Base-by-base conservation (phyloP, 805 yeast genomes). In the Saccharomycopsis vini region DNA sequence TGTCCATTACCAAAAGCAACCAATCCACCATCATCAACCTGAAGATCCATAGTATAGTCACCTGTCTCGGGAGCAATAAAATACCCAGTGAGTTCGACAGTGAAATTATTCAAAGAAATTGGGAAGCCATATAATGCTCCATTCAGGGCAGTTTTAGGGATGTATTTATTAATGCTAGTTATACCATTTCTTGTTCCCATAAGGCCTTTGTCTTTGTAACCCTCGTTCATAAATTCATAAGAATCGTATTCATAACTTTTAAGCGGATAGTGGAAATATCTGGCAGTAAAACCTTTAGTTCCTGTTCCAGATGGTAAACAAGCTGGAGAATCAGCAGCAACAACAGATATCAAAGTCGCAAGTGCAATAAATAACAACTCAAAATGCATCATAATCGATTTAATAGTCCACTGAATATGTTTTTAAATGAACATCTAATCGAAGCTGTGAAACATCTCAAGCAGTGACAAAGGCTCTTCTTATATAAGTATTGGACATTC, bases 61-160 rank as follows among this genome's bases (percentile, higher is more conserved):
- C 69, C 69, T 19, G 60, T 45, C 16, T 38, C 47, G 2, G 50
- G 44, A 16, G 68, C 61, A 18, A 46, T 21, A 47, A 54, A 55
- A 39, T 54, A 60, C 39, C 60, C 60, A 13, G 57, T 54, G 21
- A 55, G 43, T 43, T 54, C 59, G 42, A 59, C 37, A 12, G 58
- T 49, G 36, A 54, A 47, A 43, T 57, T 56, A 2, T 58, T 36
- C 19, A 47, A 24, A 10, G 53, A 46, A 15, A 49, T 22, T 26
- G 29, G 29, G 24, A 42, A 36, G 9, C 56, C 59, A 36, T 50
- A 54, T 31, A 54, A 9, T 26, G 7, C 29, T 26, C 29, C 29
- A 26, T 26, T 26, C 29, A 26, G 10, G 29, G 12, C 29, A 12
- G 10, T 26, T 9, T 12, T 26, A 9, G 29, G 29, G 29, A 9